Conservation (phyloP, 345 rosid species). For the Heritiera littoralis region DNA sequence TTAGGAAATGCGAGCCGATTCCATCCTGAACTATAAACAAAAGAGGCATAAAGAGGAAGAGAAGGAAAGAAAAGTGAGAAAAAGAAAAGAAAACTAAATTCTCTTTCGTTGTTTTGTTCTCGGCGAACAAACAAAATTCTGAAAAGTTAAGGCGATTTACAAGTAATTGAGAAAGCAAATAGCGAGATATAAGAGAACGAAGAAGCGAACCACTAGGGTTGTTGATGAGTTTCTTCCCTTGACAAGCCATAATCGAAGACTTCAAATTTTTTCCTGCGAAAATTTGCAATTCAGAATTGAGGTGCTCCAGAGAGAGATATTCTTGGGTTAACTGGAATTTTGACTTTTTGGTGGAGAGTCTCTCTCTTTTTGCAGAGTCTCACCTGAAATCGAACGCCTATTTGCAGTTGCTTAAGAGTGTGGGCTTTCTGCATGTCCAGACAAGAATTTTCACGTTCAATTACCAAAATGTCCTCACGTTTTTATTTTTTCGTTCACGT, state of each 20-base stretch:
- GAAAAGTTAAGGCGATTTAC: background rate
- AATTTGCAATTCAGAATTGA: background rate
- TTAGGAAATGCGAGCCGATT: conserved; percentile 4
- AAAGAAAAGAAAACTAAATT: background rate
- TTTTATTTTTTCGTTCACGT: too few species aligned
- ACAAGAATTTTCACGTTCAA: background rate
- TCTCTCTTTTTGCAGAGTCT: background rate
- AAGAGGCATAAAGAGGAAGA: background rate
- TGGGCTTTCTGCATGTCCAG: background rate
- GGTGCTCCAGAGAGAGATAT: background rate
- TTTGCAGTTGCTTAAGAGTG: background rate
- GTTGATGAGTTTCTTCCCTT: conserved; percentile 90
- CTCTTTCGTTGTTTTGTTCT: background rate
- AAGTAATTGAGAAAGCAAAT: background rate
- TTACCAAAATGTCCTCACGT: background rate
- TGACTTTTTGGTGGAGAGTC: background rate
- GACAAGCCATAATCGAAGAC: conserved; percentile 57
- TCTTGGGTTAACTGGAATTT: background rate
- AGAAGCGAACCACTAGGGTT: conserved; percentile 69
- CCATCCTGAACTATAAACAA: background rate
- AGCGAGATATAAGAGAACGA: background rate
- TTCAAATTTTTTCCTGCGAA: background rate
- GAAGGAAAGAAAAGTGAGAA: background rate
- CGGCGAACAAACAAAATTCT: background rate
- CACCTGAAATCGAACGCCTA: background rate